Conservation (phyloP, 805 yeast genomes). For the Teunomyces stri region DNA sequence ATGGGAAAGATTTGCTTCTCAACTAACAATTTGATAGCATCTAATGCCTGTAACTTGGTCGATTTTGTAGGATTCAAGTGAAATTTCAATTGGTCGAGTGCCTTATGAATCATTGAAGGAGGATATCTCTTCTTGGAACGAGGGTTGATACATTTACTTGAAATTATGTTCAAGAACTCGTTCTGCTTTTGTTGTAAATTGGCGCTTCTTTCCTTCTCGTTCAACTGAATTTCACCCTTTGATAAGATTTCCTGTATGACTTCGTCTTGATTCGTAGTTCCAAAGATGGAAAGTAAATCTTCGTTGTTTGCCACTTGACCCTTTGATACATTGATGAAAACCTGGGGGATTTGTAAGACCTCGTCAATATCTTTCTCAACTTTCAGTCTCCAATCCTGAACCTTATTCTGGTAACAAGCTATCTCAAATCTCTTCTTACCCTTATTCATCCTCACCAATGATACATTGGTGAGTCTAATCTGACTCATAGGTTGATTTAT, state of each 20-base stretch:
- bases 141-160: slow-evolving; percentile 91
- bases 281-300: slow-evolving; percentile 72
- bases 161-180: slow-evolving; percentile 77
- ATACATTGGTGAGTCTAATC: slow-evolving; percentile 89
- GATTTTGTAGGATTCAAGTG: slow-evolving; percentile 71
- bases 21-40: slow-evolving; percentile 78
- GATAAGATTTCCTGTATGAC: slow-evolving; percentile 78
- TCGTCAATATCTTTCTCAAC: slow-evolving; percentile 94
- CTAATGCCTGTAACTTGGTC: slow-evolving; percentile 87
- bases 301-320: slow-evolving; percentile 91
- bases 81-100: slow-evolving; percentile 72
- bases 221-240: slow-evolving; percentile 92
- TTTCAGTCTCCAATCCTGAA: slow-evolving; percentile 88
- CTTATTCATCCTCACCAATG: slow-evolving; percentile 85
- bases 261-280: slow-evolving; percentile 68
- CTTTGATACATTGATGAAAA: slow-evolving; percentile 87
- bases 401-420: slow-evolving; percentile 96
- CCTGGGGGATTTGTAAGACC: slow-evolving; percentile 94
- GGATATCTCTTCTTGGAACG: slow-evolving; percentile 87
- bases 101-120: slow-evolving; percentile 89
- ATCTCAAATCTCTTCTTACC: slow-evolving; percentile 91
- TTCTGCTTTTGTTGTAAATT: slow-evolving; percentile 71
- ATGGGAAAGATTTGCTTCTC: slow-evolving; percentile 85
- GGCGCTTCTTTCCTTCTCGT: slow-evolving; percentile 87
- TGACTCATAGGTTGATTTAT: slow-evolving; percentile 89